phyloP scores from a whole-genome alignment of 306 rosid species.

The Quercus mongolica region DNA sequence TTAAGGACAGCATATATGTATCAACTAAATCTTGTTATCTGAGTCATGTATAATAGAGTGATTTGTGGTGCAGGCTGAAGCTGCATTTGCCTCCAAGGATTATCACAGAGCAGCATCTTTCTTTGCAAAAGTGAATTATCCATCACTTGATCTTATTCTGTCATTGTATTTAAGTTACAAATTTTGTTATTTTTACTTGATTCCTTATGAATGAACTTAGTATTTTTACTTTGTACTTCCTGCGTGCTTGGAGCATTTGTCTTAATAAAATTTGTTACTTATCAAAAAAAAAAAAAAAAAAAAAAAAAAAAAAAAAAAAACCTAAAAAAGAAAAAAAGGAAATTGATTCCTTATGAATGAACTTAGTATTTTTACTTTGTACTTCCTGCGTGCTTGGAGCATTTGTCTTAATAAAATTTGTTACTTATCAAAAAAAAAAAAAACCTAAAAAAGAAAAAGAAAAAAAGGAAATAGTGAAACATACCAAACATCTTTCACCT shows the following conservation, averaged over 20 bases:
- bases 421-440: no score
- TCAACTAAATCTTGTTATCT: not conserved
- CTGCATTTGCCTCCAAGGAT: constrained; percentile 79
- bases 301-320: no score
- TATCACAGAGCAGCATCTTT: constrained; percentile 90
- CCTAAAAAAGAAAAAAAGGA: no score
- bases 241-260: no score
- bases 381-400: no score
- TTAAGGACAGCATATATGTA: not conserved
- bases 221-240: not conserved
- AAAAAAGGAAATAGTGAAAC: not conserved
- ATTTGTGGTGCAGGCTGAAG: constrained; percentile 84
- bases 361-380: not conserved
- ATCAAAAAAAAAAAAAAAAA: no score
- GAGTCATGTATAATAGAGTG: constrained; percentile 24
- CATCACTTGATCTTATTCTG: constrained; percentile 25
- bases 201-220: constrained; percentile 6
- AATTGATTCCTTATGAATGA: not conserved
- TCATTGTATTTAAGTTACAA: constrained; percentile 16
- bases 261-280: no score
- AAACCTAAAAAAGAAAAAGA: no score
- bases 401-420: no score
- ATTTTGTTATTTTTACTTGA: constrained; percentile 14
- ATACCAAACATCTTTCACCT: not conserved
- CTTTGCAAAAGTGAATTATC: constrained; percentile 75